A percentile compares a stretch with the other conserved stretches of the same genome.
Evolutionary conservation across 441 rosid genomes (phyloP).

Genomic region (Kokia cookei): DNA sequence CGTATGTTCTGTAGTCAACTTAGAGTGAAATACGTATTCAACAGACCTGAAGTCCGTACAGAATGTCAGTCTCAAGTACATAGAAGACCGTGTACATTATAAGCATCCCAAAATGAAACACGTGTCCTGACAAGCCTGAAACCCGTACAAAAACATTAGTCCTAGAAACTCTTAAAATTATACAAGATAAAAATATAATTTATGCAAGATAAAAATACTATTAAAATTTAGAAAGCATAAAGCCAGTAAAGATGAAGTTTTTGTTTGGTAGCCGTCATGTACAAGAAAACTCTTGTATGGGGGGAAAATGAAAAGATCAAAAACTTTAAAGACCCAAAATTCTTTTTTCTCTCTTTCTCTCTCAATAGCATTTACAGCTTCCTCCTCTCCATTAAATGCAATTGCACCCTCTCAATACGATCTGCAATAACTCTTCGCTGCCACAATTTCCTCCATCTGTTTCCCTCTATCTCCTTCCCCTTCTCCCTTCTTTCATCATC

Average conservation of each 20-base stretch:
- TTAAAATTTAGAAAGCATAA: background rate
- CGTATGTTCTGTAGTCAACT: too few relatives aligned
- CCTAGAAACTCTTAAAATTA: too few relatives aligned
- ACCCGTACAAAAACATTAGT: too few relatives aligned
- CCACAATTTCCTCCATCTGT: conserved; percentile 24
- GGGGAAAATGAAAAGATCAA: background rate
- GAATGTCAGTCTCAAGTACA: too few relatives aligned
- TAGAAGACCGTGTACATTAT: too few relatives aligned
- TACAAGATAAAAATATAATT: background rate
- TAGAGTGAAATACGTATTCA: too few relatives aligned
- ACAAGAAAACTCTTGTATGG: background rate
- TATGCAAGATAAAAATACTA: background rate
- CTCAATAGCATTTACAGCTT: conserved; percentile 52
- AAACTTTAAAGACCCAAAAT: conserved; percentile 7
- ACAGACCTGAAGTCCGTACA: too few relatives aligned
- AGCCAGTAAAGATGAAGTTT: background rate
- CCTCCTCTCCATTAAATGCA: conserved; percentile 80
- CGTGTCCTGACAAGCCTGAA: too few relatives aligned
- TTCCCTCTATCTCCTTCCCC: background rate
- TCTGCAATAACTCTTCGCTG: conserved; percentile 73
- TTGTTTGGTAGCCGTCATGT: conserved; percentile 50
- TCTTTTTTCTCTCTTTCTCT: background rate
- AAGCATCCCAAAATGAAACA: too few relatives aligned
- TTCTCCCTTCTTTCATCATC: conserved; percentile 2
- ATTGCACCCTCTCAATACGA: conserved; percentile 84